Evolutionary conservation across 2,329 filamentous ascomycete species (phyloP), one percentile per base, ranked within the genome.

Genomic region (Lachnellula cervina): DNA sequence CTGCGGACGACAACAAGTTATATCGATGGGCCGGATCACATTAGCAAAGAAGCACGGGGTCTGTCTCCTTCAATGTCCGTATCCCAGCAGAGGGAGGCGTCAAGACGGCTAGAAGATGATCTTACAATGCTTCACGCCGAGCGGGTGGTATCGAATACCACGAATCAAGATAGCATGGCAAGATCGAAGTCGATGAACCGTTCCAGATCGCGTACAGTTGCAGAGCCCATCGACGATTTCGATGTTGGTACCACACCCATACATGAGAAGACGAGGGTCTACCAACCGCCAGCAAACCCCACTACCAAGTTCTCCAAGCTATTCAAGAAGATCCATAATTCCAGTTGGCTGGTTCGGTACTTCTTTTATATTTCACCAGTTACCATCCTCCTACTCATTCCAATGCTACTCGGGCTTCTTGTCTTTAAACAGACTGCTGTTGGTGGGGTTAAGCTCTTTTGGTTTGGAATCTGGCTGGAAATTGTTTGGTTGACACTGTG

Each of bases 391-490:
- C 74, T 91, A 5, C 74, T 90, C 40, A 82, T 89, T 47, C 88
- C 88, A 0, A 71, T 89, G 42, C 73, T 90, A 5, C 71, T 90
- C 21, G 87, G 86, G 5, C 79, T 78, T 1, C 71, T 88, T 17
- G 60, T 80, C 1, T 87, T 80, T 59, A 74, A 76, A n/a, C 61
- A 79, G 49, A 76, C 87, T 1, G 83, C 79, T 1, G 80, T 87
- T 2, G 90, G 90, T 0, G 90, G 87, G 19, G 90, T 96, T 0
- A 68, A 83, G 59, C 75, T 97, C 45, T 76, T 90, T 57, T 97
- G 93, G 93, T 97, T 97, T 68, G 89, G 89, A 32, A 90, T 97
- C 59, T 97, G 93, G 93, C 79, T 97, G 17, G 89, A 96, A 71
- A 90, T 96, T 43, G 80, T 97, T 25, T 97, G 93, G 93, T 78